Evolutionary conservation across 2,329 filamentous ascomycete genomes (phyloP).

Genomic region (Penicillium sp.): DNA sequence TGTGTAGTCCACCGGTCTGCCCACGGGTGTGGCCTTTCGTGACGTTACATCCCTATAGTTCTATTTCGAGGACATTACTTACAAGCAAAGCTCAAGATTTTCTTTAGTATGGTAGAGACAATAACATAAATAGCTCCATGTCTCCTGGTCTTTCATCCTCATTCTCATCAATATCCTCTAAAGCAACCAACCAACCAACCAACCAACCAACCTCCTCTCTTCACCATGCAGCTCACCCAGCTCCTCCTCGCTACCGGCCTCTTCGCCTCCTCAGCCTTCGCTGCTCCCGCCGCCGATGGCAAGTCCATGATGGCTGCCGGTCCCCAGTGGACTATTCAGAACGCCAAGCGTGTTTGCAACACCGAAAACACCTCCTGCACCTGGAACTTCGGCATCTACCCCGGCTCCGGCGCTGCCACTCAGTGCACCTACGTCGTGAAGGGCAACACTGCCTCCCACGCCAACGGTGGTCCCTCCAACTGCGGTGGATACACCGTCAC

Average conservation of each 20-base stretch:
- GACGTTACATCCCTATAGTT: conserved; percentile 1
- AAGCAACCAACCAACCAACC: background rate
- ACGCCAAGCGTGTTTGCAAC: conserved; percentile 46
- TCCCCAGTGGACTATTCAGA: conserved; percentile 48
- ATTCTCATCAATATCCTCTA: background rate
- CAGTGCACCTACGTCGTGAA: conserved; percentile 45
- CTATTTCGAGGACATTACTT: conserved; percentile 7
- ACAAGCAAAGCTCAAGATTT: background rate
- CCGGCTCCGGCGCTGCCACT: conserved; percentile 28
- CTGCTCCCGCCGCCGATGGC: conserved; percentile 36
- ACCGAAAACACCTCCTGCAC: conserved; percentile 42
- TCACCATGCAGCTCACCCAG: conserved; percentile 49
- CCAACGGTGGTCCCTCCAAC: conserved; percentile 42
- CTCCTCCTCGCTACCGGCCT: conserved; percentile 36
- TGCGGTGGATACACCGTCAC: conserved; percentile 57
- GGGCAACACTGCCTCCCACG: conserved; percentile 36
- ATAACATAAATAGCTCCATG: conserved; percentile 1
- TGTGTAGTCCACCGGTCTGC: background rate
- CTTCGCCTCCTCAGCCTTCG: conserved; percentile 38
- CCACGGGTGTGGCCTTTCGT: background rate
- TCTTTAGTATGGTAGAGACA: background rate
- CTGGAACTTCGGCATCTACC: conserved; percentile 50
- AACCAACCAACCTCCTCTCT: conserved; percentile 8
- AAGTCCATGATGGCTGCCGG: conserved; percentile 45
- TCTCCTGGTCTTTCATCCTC: background rate